A percentile compares a stretch with the other conserved stretches of the same genome.
Evolutionary conservation across 331 rosid genomes (phyloP).

Genomic region (Cydonia oblonga): DNA sequence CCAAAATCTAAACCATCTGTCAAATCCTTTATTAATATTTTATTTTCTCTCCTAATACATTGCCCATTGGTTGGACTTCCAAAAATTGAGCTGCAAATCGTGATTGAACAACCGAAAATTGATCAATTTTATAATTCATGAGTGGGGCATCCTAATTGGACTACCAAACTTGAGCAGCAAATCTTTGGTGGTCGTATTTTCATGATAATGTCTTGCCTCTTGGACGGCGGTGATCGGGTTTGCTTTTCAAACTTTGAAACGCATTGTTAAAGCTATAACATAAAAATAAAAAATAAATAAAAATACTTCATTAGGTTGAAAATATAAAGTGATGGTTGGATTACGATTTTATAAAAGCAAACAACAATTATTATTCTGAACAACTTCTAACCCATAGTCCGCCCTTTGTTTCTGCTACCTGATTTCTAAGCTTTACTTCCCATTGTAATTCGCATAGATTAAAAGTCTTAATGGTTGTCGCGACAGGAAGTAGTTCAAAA

Average conservation of each 20-base stretch:
- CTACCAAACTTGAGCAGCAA: background rate
- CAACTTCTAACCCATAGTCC: conserved; percentile 15
- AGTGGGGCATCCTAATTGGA: background rate
- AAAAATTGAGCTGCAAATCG: background rate
- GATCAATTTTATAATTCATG: background rate
- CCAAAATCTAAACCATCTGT: background rate
- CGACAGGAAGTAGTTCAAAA: too few species aligned
- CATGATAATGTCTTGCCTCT: background rate
- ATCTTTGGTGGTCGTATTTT: background rate
- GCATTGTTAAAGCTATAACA: too few species aligned
- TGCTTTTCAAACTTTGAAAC: background rate
- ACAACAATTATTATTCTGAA: conserved; percentile 18
- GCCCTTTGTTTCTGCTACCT: conserved; percentile 51
- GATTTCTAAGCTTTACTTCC: conserved; percentile 17
- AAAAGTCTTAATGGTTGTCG: background rate
- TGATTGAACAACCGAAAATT: background rate
- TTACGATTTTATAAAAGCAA: conserved; percentile 14
- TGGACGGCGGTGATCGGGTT: background rate
- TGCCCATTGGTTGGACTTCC: background rate
- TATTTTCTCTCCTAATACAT: background rate
- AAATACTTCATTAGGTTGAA: background rate
- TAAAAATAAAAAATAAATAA: background rate
- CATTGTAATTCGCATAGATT: background rate
- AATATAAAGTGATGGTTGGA: conserved; percentile 6
- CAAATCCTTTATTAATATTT: background rate